phyloP scores from a whole-genome alignment of 352 stramenopile genomes.

The Peronospora belbahrii region DNA sequence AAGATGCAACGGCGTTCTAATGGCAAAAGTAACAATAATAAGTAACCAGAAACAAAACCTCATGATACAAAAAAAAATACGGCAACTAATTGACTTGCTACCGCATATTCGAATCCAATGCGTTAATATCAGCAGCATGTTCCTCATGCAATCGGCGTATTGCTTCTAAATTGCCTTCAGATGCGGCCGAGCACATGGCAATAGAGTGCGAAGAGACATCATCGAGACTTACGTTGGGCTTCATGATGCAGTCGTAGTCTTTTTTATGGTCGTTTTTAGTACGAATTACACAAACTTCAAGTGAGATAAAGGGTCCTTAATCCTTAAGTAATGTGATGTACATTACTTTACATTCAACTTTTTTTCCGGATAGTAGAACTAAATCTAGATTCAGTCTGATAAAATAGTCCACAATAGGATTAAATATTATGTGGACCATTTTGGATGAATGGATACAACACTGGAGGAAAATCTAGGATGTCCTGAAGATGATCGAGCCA shows the following conservation, averaged over 20 bases:
- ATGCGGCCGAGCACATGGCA: slow-evolving; percentile 71
- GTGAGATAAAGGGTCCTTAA: too few relatives aligned
- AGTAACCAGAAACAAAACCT: not conserved
- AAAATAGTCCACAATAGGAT: too few relatives aligned
- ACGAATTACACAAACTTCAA: not conserved
- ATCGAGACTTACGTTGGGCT: not conserved
- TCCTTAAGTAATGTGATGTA: too few relatives aligned
- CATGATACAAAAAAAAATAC: too few relatives aligned
- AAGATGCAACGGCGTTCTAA: slow-evolving; percentile 72
- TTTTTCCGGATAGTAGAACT: too few relatives aligned
- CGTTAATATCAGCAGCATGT: slow-evolving; percentile 65
- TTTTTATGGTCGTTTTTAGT: not conserved
- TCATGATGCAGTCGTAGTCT: slow-evolving; percentile 9
- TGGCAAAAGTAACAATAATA: too few relatives aligned
- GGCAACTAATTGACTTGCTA: slow-evolving; percentile 6
- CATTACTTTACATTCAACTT: too few relatives aligned
- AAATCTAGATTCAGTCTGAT: too few relatives aligned
- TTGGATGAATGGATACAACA: too few relatives aligned
- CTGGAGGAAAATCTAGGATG: slow-evolving; percentile 22
- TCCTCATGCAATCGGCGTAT: slow-evolving; percentile 48
- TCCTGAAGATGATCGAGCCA: slow-evolving; percentile 14
- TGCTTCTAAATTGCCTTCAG: slow-evolving; percentile 50
- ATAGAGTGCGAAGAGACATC: slow-evolving; percentile 34
- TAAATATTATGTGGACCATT: too few relatives aligned
- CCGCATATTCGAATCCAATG: slow-evolving; percentile 71